These are phyloP conservation scores for Silene latifolia DNA, from an alignment of 148 eudicot genomes.

Conservation along the genomic window DNA sequence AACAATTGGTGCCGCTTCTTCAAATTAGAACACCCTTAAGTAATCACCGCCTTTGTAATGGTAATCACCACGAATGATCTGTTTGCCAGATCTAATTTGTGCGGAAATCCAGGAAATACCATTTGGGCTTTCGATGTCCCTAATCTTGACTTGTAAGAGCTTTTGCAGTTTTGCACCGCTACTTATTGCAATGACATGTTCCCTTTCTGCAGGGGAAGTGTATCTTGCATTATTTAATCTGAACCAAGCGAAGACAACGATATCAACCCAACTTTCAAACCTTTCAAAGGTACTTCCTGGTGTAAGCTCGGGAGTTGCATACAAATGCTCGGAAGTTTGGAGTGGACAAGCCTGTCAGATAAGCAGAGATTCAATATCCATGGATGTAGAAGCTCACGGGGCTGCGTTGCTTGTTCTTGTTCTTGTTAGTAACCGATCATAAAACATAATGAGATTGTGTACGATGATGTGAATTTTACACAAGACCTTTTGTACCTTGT, in stretches of 20 bases:
- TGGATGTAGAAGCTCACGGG: conserved; percentile 62
- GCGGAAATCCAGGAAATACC: no score
- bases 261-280: conserved; percentile 49
- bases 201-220: conserved; percentile 53
- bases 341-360: conserved; percentile 42
- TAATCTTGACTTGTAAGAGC: not conserved
- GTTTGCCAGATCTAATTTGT: no score
- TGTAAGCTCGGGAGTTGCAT: conserved; percentile 25
- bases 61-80: not conserved
- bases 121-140: not conserved
- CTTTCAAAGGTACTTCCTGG: conserved; percentile 48
- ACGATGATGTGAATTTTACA: not conserved
- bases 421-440: conserved; percentile 21
- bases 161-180: not conserved
- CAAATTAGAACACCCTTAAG: not conserved
- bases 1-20: not conserved
- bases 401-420: conserved; percentile 55
- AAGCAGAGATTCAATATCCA: conserved; percentile 36
- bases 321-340: conserved; percentile 70
- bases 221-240: conserved; percentile 81
- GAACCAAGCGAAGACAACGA: conserved; percentile 33
- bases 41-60: not conserved
- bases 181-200: not conserved
- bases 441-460: not conserved
- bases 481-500: no score